Conservation (phyloP, 805 yeast species). For the Lachancea waltii region DNA sequence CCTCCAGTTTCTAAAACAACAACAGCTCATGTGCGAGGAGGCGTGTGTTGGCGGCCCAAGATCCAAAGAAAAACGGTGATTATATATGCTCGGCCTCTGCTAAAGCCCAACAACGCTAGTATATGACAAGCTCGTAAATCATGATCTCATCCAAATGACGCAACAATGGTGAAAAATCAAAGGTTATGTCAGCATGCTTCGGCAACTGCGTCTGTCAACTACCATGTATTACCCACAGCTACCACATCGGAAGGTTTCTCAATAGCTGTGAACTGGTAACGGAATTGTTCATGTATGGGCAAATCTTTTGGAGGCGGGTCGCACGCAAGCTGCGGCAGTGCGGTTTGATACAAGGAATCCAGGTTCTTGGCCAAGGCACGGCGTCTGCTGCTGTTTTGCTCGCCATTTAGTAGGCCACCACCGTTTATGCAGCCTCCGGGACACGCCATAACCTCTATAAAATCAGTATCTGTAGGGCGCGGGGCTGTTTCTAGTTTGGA, state of each 20-base stretch:
- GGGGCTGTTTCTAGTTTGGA: conserved; percentile 30
- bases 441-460: conserved; percentile 95
- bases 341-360: conserved; percentile 4
- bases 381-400: conserved; percentile 20
- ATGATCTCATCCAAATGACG: no score
- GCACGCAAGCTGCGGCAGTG: conserved; percentile 1
- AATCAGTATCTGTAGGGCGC: conserved; percentile 65
- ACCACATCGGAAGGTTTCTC: conserved; percentile 15
- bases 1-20: no score
- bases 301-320: conserved; percentile 3
- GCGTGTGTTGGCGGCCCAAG: no score
- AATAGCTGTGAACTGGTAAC: conserved; percentile 20
- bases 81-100: no score
- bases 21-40: no score
- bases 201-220: no score
- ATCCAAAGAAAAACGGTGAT: no score
- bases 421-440: conserved; percentile 98
- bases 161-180: no score
- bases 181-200: no score
- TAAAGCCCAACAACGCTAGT: no score
- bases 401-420: conserved; percentile 76
- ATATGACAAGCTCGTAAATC: no score
- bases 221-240: conserved; percentile 25
- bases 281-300: conserved; percentile 9
- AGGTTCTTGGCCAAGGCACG: conserved; percentile 15